Base-by-base conservation (phyloP, 305 asterid genomes). In the Lippia alba region DNA sequence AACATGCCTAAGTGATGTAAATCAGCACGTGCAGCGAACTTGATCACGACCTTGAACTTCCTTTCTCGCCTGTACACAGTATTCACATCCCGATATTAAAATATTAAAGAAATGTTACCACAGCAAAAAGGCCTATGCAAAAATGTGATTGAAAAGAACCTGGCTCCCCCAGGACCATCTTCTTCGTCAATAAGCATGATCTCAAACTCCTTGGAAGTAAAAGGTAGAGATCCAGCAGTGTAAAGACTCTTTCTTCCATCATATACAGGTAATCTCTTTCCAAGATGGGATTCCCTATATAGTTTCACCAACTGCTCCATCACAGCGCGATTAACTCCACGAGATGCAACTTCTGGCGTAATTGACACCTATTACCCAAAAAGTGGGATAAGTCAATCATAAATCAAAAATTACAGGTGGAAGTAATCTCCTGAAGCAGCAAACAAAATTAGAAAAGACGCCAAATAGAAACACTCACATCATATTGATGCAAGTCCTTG, bases 181-280 rank as follows among this genome's bases (percentile, higher is more conserved):
- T 91, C 99, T 64, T 88, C 99, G 65, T 88, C 95, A 11, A 76
- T 12, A 20, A 94, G 97, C 33, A 78, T 83, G 45, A 94, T 86
- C 18, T 32, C 85, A 72, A 94, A 94, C 80, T 88, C 99, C 70
- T 79, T 88, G 0, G 90, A 85, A 46, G 46, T 76, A 80, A 94
- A 94, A 41, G 99, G 99, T 36, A 94, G 84, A 30, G 99, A 92
- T 3, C 99, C 99, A 10, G 98, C 99, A 68, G 99, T 94, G 79
- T 94, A 91, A 12, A 88, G 87, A 70, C 97, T 89, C 86, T 94
- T 94, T 64, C 97, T 78, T 18, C 99, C 97, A 84, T 94, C 97
- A 80, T 94, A 94, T 8, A 92, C 99, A 49, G 97, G 96, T 53
- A 88, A 91, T 65, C 99, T 85, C 76, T 62, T 86, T 46, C 91